Evolutionary conservation across 768 basidiomycete species (phyloP).

Genomic region (Psilocybe azurescens): DNA sequence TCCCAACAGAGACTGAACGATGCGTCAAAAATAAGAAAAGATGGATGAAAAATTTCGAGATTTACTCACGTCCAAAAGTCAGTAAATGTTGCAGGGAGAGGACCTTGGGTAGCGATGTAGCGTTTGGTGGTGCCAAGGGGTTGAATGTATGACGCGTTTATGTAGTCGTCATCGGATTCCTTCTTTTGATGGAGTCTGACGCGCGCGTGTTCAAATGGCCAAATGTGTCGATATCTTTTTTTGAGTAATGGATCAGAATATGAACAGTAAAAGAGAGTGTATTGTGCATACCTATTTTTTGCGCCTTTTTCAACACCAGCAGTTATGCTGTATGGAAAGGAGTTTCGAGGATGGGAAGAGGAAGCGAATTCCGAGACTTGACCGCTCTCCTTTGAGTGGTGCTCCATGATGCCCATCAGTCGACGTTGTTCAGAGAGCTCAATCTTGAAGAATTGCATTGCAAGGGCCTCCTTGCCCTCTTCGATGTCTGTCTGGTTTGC

Average conservation of each 20-base stretch:
- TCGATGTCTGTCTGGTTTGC: conserved; percentile 49
- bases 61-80: conserved; percentile 92
- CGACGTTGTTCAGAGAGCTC: conserved; percentile 91
- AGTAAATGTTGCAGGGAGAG: conserved; percentile 83
- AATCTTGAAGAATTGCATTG: conserved; percentile 92
- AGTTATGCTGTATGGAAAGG: conserved; percentile 90
- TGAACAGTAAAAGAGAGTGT: background rate
- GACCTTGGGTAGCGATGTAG: conserved; percentile 97
- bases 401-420: conserved; percentile 89
- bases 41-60: background rate
- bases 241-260: background rate
- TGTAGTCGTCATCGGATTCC: conserved; percentile 73
- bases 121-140: conserved; percentile 80
- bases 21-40: background rate
- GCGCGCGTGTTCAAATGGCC: conserved; percentile 96
- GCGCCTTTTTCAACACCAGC: conserved; percentile 94
- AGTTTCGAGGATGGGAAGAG: conserved; percentile 12
- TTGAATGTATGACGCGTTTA: conserved; percentile 94
- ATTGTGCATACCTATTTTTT: conserved; percentile 76
- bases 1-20: conserved; percentile 82
- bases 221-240: conserved; percentile 89
- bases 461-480: conserved; percentile 79
- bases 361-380: conserved; percentile 16
- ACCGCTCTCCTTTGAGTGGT: conserved; percentile 74
- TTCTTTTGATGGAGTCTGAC: conserved; percentile 63